phyloP scores from a whole-genome alignment of 345 rosid genomes.

The Brassica juncea region DNA sequence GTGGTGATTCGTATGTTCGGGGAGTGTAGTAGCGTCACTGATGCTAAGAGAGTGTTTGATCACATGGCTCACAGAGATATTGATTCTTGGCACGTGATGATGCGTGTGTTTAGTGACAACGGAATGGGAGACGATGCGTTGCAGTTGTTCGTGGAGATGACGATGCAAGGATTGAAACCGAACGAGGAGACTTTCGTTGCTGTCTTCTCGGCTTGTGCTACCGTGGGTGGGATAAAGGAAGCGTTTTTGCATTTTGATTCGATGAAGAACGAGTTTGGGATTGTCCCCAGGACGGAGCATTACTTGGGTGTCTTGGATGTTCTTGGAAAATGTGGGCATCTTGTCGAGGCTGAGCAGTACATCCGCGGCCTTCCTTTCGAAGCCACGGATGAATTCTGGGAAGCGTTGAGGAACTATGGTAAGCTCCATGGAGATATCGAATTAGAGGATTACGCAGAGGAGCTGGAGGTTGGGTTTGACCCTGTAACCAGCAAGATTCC shows the following conservation, averaged over 20 bases:
- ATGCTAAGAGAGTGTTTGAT: constrained; percentile 75
- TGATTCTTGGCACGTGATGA: constrained; percentile 77
- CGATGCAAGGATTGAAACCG: constrained; percentile 51
- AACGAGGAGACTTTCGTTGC: constrained; percentile 57
- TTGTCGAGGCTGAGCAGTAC: constrained; percentile 57
- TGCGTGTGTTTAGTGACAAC: constrained; percentile 59
- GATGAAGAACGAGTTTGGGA: constrained; percentile 56
- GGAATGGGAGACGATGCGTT: constrained; percentile 74
- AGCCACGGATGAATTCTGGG: constrained; percentile 64
- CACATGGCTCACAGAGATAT: constrained; percentile 67
- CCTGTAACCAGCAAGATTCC: constrained; percentile 53
- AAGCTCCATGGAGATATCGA: constrained; percentile 65
- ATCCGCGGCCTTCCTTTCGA: constrained; percentile 58
- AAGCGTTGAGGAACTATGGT: constrained; percentile 57
- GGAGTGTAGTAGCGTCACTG: constrained; percentile 57
- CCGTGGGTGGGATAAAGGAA: constrained; percentile 66
- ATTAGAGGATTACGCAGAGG: constrained; percentile 64
- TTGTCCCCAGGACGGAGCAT: constrained; percentile 52
- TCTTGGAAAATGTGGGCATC: constrained; percentile 68
- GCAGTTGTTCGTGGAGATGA: constrained; percentile 72
- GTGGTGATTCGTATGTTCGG: constrained; percentile 65
- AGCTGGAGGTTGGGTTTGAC: constrained; percentile 59
- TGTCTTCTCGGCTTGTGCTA: constrained; percentile 65
- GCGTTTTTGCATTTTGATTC: constrained; percentile 69
- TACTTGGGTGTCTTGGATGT: constrained; percentile 62